phyloP scores from a whole-genome alignment of 2,329 filamentous ascomycete species.

The Magnaporthales sp. region DNA sequence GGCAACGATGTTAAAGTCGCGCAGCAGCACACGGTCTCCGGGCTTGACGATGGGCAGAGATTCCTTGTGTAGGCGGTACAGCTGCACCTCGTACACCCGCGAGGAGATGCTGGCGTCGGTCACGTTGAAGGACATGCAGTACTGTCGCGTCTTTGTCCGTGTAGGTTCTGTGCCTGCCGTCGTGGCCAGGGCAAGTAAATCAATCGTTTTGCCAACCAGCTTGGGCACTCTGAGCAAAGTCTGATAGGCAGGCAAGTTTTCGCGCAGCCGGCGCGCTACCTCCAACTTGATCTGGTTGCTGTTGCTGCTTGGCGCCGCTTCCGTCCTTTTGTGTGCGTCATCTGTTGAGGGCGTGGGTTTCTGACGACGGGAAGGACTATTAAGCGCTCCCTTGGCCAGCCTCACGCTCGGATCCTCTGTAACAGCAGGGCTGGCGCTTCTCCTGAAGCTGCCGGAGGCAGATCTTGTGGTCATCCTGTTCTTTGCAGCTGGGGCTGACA shows the following conservation, averaged over 20 bases:
- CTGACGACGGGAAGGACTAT: slow-evolving; percentile 19
- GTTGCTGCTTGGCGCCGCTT: not conserved
- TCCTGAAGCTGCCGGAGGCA: slow-evolving; percentile 18
- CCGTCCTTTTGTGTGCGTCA: not conserved
- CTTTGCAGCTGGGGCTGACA: slow-evolving; percentile 11
- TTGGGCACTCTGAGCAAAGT: slow-evolving; percentile 42
- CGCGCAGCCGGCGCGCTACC: slow-evolving; percentile 35
- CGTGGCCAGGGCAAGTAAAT: slow-evolving; percentile 47
- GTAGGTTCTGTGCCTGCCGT: slow-evolving; percentile 31
- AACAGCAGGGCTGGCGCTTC: slow-evolving; percentile 8
- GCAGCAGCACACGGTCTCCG: slow-evolving; percentile 51
- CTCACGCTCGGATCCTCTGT: slow-evolving; percentile 19
- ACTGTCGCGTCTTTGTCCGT: slow-evolving; percentile 49
- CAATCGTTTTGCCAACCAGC: slow-evolving; percentile 37
- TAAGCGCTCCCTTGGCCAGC: slow-evolving; percentile 21
- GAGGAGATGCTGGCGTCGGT: slow-evolving; percentile 45
- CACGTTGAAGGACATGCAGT: slow-evolving; percentile 47
- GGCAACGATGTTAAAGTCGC: slow-evolving; percentile 44
- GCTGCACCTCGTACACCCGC: slow-evolving; percentile 42
- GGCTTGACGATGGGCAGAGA: slow-evolving; percentile 44
- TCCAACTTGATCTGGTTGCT: slow-evolving; percentile 30
- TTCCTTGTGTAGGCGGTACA: slow-evolving; percentile 50
- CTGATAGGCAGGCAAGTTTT: slow-evolving; percentile 43
- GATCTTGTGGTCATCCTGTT: slow-evolving; percentile 16
- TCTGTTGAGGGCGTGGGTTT: not conserved